These are phyloP conservation scores for Arthrinium phaeospermum DNA, from an alignment of 2,329 filamentous ascomycete genomes.

Conservation along the genomic window DNA sequence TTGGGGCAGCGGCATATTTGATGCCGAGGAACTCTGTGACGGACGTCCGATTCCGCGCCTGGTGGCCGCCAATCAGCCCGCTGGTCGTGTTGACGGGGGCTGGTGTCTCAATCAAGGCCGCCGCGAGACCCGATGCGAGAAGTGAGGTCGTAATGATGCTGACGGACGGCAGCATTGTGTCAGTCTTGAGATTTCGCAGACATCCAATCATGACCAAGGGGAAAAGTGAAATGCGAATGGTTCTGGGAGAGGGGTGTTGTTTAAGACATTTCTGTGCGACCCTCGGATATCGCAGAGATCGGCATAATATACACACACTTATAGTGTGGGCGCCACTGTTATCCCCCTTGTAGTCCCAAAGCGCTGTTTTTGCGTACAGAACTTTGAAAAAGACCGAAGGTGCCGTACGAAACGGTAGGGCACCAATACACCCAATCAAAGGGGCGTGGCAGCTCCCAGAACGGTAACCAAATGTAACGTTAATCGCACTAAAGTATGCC, in stretches of 20 bases:
- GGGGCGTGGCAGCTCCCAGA: neutral
- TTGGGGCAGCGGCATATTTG: slow-evolving; percentile 20
- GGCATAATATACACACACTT: neutral
- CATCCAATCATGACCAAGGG: neutral
- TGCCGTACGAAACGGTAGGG: neutral
- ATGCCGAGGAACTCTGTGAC: slow-evolving; percentile 23
- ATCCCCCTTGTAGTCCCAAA: neutral
- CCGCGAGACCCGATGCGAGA: neutral
- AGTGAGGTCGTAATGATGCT: neutral
- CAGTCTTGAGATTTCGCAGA: too few species aligned
- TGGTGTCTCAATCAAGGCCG: neutral
- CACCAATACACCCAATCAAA: neutral
- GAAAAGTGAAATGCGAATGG: neutral
- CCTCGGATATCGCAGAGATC: neutral
- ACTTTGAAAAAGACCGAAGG: neutral
- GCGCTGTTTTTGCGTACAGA: neutral
- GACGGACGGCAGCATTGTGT: neutral
- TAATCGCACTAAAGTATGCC: neutral
- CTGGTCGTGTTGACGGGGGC: slow-evolving; percentile 21
- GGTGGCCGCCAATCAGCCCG: slow-evolving; percentile 20
- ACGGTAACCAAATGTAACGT: too few species aligned
- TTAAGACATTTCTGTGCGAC: neutral
- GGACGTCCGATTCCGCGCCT: slow-evolving; percentile 4
- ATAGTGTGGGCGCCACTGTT: too few species aligned
- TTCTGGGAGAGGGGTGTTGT: neutral